Evolutionary conservation across 2,329 filamentous ascomycete genomes (phyloP).

Genomic region (Xylariaceae sp.): DNA sequence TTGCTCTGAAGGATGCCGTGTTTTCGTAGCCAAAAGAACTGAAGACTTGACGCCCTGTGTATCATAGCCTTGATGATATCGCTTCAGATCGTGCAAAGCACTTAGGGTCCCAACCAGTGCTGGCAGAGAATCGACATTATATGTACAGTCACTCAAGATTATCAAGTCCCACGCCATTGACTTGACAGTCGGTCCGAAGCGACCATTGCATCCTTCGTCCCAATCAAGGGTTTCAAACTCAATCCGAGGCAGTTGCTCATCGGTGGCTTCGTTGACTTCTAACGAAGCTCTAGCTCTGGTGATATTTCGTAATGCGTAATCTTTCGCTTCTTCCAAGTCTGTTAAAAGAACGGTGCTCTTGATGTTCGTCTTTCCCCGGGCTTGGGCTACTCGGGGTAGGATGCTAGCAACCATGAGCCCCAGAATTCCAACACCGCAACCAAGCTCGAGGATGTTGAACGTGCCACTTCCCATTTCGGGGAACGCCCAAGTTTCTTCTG

Average conservation of each 20-base stretch:
- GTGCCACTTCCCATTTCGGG: constrained; percentile 23
- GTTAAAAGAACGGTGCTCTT: constrained; percentile 47
- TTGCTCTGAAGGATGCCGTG: constrained; percentile 52
- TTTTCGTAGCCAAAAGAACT: constrained; percentile 56
- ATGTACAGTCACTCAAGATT: constrained; percentile 59
- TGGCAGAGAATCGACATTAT: constrained; percentile 56
- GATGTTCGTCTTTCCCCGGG: constrained; percentile 13
- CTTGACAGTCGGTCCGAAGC: constrained; percentile 41
- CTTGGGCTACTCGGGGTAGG: constrained; percentile 22
- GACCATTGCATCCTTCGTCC: constrained; percentile 47
- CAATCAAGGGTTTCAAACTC: constrained; percentile 57
- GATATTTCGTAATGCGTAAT: constrained; percentile 49
- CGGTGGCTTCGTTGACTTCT: neutral
- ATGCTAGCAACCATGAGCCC: constrained; percentile 48
- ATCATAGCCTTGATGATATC: neutral
- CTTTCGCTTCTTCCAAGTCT: constrained; percentile 54
- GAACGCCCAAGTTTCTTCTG: constrained; percentile 10
- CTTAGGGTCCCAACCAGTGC: constrained; percentile 53
- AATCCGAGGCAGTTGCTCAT: constrained; percentile 22
- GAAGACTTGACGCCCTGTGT: constrained; percentile 30
- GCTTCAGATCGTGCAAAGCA: constrained; percentile 43
- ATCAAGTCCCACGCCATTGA: constrained; percentile 50
- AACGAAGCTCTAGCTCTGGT: constrained; percentile 13
- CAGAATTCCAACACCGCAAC: constrained; percentile 55
- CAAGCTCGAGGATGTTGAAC: constrained; percentile 52